Evolutionary conservation across 148 eudicot species (phyloP).

Genomic region (Rhododendron ferrugineum): DNA sequence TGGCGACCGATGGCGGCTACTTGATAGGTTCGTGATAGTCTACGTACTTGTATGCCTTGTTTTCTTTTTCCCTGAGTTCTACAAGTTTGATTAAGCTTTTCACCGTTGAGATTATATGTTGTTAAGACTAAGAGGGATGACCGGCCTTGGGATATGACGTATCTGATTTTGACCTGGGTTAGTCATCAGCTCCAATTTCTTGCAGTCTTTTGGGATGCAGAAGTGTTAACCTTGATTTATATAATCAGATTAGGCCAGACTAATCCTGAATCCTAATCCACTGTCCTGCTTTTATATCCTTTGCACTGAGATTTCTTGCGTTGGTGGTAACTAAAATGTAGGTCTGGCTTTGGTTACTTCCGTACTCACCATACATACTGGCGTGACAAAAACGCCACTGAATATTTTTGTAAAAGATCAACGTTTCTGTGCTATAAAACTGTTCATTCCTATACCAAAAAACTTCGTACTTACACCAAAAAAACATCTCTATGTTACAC

Average conservation of each 20-base stretch:
- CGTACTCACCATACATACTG: no score
- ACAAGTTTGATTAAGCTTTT: not conserved
- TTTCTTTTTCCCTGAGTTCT: not conserved
- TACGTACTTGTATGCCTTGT: not conserved
- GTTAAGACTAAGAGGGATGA: no score
- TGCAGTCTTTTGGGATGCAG: not conserved
- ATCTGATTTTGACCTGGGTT: no score
- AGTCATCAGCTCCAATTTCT: not conserved
- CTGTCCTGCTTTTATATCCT: not conserved
- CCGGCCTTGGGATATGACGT: no score
- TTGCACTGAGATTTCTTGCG: not conserved
- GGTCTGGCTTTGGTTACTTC: not conserved
- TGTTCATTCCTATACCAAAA: not conserved
- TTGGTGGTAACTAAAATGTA: not conserved
- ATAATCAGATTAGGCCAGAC: not conserved
- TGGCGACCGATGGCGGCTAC: conserved; percentile 79
- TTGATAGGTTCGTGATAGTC: conserved; percentile 51
- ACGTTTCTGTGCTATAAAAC: not conserved
- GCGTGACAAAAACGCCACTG: not conserved
- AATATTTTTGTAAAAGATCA: not conserved
- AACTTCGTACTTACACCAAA: not conserved
- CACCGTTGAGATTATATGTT: not conserved
- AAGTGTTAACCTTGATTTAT: not conserved
- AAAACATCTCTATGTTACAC: not conserved
- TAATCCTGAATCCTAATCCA: not conserved